Conservation (phyloP, 139 green algal species). For the Chlorella sp. region DNA sequence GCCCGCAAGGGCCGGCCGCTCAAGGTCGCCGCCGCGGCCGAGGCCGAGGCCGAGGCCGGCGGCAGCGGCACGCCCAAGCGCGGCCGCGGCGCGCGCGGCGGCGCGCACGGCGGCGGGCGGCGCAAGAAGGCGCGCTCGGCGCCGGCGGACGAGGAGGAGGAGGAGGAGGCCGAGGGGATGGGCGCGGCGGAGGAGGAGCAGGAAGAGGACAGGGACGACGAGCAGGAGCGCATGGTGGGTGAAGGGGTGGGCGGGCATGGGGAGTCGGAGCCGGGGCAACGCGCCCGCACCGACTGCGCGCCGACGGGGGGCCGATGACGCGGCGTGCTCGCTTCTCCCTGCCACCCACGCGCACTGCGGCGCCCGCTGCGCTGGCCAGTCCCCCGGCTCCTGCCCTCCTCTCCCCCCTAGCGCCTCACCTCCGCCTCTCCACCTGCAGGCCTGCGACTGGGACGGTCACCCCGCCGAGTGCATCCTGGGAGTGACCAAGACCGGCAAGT, state of each 20-base stretch:
- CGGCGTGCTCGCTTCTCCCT: neutral
- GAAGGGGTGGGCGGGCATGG: neutral
- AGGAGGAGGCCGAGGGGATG: no score
- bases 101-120: no score
- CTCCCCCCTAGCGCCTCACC: neutral
- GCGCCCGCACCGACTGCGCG: no score
- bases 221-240: conserved; percentile 24
- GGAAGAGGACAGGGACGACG: conserved; percentile 9
- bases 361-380: neutral
- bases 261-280: no score
- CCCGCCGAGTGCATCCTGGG: conserved; percentile 12
- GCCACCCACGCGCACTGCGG: no score
- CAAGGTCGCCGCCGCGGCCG: no score
- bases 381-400: neutral
- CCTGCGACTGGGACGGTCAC: conserved; percentile 15
- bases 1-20: no score
- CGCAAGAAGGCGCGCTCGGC: no score
- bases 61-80: no score
- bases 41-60: no score
- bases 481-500: conserved; percentile 10
- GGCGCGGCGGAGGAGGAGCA: neutral
- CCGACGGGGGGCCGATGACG: neutral
- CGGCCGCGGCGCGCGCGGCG: no score
- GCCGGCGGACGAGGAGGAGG: neutral
- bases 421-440: neutral